Percentiles rank a stretch among this genome's conserved stretches.
phyloP scores from a whole-genome alignment of 352 stramenopile genomes.

The Phytopythium aichiense region DNA sequence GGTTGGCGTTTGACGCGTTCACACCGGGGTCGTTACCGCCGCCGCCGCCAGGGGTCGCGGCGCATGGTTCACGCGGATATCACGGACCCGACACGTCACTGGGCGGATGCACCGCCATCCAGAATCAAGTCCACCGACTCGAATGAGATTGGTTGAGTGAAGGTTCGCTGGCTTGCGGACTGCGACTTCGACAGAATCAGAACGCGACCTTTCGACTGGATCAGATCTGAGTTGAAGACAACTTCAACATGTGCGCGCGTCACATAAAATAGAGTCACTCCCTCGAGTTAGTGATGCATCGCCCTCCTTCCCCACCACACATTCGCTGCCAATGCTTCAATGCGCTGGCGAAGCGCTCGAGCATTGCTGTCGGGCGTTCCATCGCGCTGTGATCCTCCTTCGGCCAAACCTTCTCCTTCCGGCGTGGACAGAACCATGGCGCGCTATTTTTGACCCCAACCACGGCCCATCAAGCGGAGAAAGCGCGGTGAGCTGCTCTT shows the following conservation, averaged over 20 bases:
- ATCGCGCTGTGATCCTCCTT: background rate
- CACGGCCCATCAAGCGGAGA: background rate
- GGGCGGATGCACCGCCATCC: no score
- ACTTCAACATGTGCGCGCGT: conserved; percentile 1
- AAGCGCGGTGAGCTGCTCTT: background rate
- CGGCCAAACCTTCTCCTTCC: background rate
- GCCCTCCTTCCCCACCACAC: background rate
- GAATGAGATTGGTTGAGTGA: background rate
- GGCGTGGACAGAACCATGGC: background rate
- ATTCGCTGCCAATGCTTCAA: background rate
- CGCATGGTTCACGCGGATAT: no score
- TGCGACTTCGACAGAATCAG: background rate
- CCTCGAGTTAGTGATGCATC: background rate
- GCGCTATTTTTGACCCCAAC: background rate
- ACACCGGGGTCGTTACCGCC: no score
- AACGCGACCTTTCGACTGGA: background rate
- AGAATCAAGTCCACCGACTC: no score
- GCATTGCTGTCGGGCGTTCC: background rate
- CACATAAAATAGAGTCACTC: background rate
- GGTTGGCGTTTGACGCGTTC: background rate
- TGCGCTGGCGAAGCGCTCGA: no score
- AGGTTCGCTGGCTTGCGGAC: background rate
- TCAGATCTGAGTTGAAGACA: background rate
- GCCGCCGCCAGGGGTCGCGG: no score
- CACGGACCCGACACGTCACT: no score